A percentile compares a stretch with the other conserved stretches of the same genome.
Evolutionary conservation across 805 yeast genomes (phyloP).

Genomic region (Lipomyces yamadae): DNA sequence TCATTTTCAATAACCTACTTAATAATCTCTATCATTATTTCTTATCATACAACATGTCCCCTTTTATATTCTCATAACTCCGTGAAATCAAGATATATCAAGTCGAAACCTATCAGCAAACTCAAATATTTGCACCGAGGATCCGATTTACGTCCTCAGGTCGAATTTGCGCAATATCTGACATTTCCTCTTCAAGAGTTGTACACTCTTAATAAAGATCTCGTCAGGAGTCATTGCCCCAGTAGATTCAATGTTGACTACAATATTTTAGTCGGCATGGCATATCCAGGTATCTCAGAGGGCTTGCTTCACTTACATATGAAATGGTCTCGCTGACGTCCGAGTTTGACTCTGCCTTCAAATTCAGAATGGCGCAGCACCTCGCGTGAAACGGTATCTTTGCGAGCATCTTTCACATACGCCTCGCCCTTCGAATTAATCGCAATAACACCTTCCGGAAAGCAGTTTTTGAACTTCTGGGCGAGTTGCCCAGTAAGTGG

Average conservation of each 20-base stretch:
- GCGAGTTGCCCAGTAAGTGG: conserved; percentile 83
- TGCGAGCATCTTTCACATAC: conserved; percentile 83
- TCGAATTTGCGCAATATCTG: conserved; percentile 35
- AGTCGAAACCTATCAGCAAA: background rate
- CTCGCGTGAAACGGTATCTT: conserved; percentile 96
- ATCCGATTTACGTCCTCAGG: conserved; percentile 18
- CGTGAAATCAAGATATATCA: background rate
- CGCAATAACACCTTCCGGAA: conserved; percentile 87
- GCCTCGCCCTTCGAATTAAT: conserved; percentile 59
- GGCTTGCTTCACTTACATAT: conserved; percentile 51
- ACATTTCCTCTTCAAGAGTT: conserved; percentile 77
- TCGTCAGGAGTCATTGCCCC: conserved; percentile 98
- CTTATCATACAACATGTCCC: background rate
- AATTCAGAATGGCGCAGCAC: conserved; percentile 93
- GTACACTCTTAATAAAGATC: conserved; percentile 86
- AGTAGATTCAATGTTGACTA: conserved; percentile 83
- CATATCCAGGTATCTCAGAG: background rate
- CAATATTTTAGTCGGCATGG: background rate
- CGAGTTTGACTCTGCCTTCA: conserved; percentile 84
- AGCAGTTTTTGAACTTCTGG: conserved; percentile 79
- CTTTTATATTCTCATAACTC: conserved; percentile 1
- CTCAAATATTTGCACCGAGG: background rate
- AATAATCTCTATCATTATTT: background rate
- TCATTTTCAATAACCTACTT: background rate
- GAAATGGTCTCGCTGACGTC: conserved; percentile 89